Evolutionary conservation across 306 rosid species (phyloP), one percentile per base, ranked within the genome.

Genomic region (Casuarina glauca): DNA sequence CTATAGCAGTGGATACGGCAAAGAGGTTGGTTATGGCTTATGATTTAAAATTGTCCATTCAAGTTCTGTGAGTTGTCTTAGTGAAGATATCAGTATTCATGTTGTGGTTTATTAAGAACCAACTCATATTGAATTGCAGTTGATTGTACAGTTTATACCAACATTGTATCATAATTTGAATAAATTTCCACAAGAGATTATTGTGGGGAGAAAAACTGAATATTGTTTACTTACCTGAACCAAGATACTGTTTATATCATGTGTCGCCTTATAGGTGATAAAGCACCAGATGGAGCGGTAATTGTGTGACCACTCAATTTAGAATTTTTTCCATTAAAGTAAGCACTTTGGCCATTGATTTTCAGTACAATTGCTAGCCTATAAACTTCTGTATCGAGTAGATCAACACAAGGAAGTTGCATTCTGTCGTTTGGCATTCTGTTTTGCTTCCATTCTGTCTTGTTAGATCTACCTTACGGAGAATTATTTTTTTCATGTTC

Each of bases 1-100:
- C 91, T 93, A 78, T 79, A 77, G 48, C 13, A 66, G 90, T 58
- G 96, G 86, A 53, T 62, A 55, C 35, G 99, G 97, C 50, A 84
- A 87, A 74, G 69, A 95, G 99, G 99, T 93, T 74, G 44, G 91
- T 80, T 74, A 44, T 77, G 53, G 66, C 66, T 16, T 26, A 17
- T 62, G 35, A 50, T 38, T 75, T 46, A 26, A 26, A n/a, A 38
- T 74, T 13, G 38, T 32, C n/a, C n/a, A 26, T 26, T 61, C 11
- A 7, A 43, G 50, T 51, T 52, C 45, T 10, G 15, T 43, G 19
- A 73, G 60, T 55, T 72, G 5, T 64, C 48, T 68, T 35, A 38
- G 45, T 39, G 52, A 32, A 76, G 53, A 19, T 41, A 53, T 43
- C 45, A 45, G 61, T 46, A 41, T 41, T 42, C 70, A 66, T 12